phyloP scores from a whole-genome alignment of 2,329 filamentous ascomycete species.

The Penicillium concentricum region DNA sequence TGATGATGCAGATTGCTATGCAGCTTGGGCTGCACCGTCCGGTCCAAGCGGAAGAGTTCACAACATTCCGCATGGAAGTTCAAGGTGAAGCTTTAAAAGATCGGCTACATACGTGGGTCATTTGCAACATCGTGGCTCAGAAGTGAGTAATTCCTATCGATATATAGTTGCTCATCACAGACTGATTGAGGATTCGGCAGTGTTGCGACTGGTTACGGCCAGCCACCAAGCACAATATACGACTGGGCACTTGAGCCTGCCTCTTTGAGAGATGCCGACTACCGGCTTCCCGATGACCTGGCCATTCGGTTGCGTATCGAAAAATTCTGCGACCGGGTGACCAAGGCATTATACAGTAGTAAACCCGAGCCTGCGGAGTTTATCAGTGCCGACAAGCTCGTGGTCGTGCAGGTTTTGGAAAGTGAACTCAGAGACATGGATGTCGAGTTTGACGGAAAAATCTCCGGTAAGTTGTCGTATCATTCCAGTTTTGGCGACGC shows the following conservation, averaged over 20 bases:
- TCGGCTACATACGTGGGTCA: slow-evolving; percentile 63
- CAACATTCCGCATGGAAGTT: slow-evolving; percentile 50
- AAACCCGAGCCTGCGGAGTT: slow-evolving; percentile 53
- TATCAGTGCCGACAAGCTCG: slow-evolving; percentile 42
- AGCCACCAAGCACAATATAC: slow-evolving; percentile 61
- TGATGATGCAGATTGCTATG: slow-evolving; percentile 67
- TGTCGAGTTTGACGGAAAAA: slow-evolving; percentile 48
- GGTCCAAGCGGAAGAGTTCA: slow-evolving; percentile 58
- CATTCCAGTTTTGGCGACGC: neutral
- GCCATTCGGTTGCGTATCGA: slow-evolving; percentile 55
- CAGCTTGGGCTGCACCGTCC: slow-evolving; percentile 63
- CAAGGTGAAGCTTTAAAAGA: slow-evolving; percentile 62
- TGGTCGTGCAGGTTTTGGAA: slow-evolving; percentile 45
- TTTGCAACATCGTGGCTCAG: slow-evolving; percentile 67
- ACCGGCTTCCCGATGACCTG: slow-evolving; percentile 51
- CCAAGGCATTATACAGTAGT: slow-evolving; percentile 56
- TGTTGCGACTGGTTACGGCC: slow-evolving; percentile 63
- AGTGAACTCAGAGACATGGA: slow-evolving; percentile 51
- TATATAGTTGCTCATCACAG: neutral
- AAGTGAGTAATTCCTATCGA: slow-evolving; percentile 44
- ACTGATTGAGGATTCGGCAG: slow-evolving; percentile 33
- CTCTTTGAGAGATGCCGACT: slow-evolving; percentile 46
- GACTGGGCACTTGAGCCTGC: slow-evolving; percentile 54
- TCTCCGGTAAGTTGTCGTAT: slow-evolving; percentile 28
- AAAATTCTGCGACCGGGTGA: slow-evolving; percentile 59